Evolutionary conservation across 73 alveolate species (phyloP), one percentile per base, ranked within the genome.

Genomic region (Diophrys appendiculata): DNA sequence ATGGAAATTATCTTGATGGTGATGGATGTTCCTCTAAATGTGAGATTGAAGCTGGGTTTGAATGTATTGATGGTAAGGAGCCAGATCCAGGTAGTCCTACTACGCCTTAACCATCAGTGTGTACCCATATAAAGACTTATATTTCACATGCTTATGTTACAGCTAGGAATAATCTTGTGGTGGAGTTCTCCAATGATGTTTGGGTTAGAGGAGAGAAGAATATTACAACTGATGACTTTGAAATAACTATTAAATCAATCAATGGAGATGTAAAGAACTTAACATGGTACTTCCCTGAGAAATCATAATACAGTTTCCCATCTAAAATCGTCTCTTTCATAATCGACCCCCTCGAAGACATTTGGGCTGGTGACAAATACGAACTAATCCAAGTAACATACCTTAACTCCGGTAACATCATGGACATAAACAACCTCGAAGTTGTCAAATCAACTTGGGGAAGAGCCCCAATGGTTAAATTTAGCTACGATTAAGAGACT

Each of bases 21-120:
- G 91, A 87, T 82, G 94, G 91, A 29, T 81, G 91, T 33, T 69
- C 75, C 82, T 18, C 72, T 30, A 33, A 68, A 34, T 82, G 94
- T 71, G 56, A 30, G 52, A 54, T 78, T 11, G 94, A 87, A 60
- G 65, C 22, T 11, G 92, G 90, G 13, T 88, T 81, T 83, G 43
- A n/a, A 26, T 88, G 95, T 33, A 24, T 13, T 3, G 64, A 33
- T 11, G 87, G 87, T 1, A 69, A 56, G 2, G 26, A 22, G 3
- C 33, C 56, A 3, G 31, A n/a, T n/a, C n/a, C n/a, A n/a, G n/a
- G n/a, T n/a, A n/a, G n/a, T n/a, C n/a, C n/a, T n/a, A n/a, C n/a
- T n/a, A n/a, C n/a, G n/a, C n/a, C n/a, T n/a, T n/a, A 28, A 8
- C 68, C 69, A 70, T 77, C 54, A 25, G 52, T 34, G 0, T 88